phyloP scores from a whole-genome alignment of 2,329 filamentous ascomycete species.

The Periglandula ipomoeae region DNA sequence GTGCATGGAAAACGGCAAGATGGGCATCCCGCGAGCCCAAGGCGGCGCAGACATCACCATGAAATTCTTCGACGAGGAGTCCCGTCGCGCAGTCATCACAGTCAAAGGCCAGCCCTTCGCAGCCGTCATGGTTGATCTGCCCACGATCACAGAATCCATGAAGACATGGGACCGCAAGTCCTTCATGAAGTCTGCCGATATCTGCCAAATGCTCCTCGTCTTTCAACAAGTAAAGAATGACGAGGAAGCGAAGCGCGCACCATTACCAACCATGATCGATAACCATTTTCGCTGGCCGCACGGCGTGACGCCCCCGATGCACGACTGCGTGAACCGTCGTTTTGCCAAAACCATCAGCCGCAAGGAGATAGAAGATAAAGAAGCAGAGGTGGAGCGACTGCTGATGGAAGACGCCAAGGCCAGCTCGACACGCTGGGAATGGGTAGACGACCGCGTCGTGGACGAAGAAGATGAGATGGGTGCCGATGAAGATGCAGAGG shows the following conservation, averaged over 20 bases:
- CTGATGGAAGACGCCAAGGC: constrained; percentile 60
- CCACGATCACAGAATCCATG: constrained; percentile 82
- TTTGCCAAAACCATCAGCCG: constrained; percentile 78
- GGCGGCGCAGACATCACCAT: constrained; percentile 72
- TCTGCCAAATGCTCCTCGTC: constrained; percentile 82
- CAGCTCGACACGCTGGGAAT: constrained; percentile 51
- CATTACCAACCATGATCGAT: constrained; percentile 65
- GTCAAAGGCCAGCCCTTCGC: constrained; percentile 66
- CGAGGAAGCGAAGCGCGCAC: constrained; percentile 52
- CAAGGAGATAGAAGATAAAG: constrained; percentile 76
- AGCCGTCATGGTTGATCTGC: constrained; percentile 71
- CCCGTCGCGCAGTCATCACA: constrained; percentile 62
- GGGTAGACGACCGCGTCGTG: constrained; percentile 47
- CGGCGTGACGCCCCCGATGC: constrained; percentile 80
- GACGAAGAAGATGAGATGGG: constrained; percentile 26
- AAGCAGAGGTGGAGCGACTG: constrained; percentile 67
- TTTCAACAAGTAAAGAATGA: constrained; percentile 59
- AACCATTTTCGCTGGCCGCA: constrained; percentile 68
- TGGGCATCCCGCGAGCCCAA: constrained; percentile 54
- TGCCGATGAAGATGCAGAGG: constrained; percentile 43
- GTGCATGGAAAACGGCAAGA: constrained; percentile 65
- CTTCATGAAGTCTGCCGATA: constrained; percentile 82
- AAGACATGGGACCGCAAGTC: constrained; percentile 87
- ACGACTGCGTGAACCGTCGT: constrained; percentile 70
- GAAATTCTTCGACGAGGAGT: constrained; percentile 67